Conservation (phyloP, 805 yeast species). For the Saccharomyces paradoxus region DNA sequence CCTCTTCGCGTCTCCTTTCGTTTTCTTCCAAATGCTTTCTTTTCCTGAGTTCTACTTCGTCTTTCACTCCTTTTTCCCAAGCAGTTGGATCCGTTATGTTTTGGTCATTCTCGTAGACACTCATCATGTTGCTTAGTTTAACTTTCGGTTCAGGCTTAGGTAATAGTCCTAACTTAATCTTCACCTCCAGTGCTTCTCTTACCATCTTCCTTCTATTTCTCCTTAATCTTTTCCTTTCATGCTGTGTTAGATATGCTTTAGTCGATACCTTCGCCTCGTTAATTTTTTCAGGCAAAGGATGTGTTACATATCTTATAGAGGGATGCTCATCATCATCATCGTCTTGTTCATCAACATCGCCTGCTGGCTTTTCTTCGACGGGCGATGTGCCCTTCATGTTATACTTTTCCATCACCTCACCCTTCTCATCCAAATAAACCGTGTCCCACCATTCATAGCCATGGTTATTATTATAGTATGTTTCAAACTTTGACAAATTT, state of each 20-base stretch:
- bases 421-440: conserved; percentile 39
- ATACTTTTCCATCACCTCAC: conserved; percentile 33
- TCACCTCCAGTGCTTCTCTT: conserved; percentile 66
- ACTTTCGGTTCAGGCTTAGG: conserved; percentile 89
- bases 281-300: conserved; percentile 61
- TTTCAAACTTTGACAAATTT: conserved; percentile 41
- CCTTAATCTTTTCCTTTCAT: conserved; percentile 67
- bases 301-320: conserved; percentile 67
- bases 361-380: conserved; percentile 15
- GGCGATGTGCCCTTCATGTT: conserved; percentile 26
- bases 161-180: conserved; percentile 70
- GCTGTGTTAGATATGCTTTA: conserved; percentile 60
- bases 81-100: conserved; percentile 84
- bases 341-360: conserved; percentile 22
- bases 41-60: conserved; percentile 58
- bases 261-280: conserved; percentile 36
- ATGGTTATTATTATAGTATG: conserved; percentile 15
- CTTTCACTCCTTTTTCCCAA: conserved; percentile 62
- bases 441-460: conserved; percentile 82
- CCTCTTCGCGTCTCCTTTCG: conserved; percentile 41
- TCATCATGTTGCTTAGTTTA: conserved; percentile 75
- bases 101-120: conserved; percentile 67
- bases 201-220: conserved; percentile 56
- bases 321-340: conserved; percentile 34
- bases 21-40: conserved; percentile 53